Evolutionary conservation across 2,329 filamentous ascomycete species (phyloP).

Genomic region (Claviceps cyperi): DNA sequence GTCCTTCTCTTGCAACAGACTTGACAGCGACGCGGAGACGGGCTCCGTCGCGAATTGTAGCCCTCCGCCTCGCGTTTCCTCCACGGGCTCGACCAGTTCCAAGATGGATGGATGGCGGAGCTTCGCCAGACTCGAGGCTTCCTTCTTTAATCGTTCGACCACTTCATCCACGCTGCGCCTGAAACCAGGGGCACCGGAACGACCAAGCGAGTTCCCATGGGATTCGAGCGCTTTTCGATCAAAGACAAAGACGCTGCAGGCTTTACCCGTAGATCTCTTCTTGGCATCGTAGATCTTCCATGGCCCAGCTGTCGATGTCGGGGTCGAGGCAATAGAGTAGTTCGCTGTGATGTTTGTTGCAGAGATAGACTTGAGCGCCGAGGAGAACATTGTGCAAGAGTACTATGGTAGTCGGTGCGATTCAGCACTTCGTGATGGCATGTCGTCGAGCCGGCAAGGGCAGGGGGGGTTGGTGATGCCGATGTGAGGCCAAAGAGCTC

Average conservation of each 20-base stretch:
- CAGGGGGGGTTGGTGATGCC: not conserved
- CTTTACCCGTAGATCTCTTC: conserved; percentile 84
- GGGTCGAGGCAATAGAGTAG: conserved; percentile 65
- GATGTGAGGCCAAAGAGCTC: not conserved
- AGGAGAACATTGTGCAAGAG: conserved; percentile 62
- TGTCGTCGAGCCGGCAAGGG: conserved; percentile 9
- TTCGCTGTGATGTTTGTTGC: conserved; percentile 83
- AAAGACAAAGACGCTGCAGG: conserved; percentile 87
- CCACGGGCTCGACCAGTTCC: conserved; percentile 86
- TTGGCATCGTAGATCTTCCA: conserved; percentile 98
- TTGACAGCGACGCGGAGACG: conserved; percentile 76
- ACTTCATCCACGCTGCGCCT: conserved; percentile 82
- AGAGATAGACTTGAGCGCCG: conserved; percentile 82
- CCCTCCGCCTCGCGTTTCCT: conserved; percentile 81
- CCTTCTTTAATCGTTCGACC: conserved; percentile 77
- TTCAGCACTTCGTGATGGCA: conserved; percentile 12
- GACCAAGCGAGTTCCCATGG: conserved; percentile 23
- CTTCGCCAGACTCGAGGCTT: conserved; percentile 76
- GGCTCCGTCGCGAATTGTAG: conserved; percentile 92
- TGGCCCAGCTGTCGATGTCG: conserved; percentile 70
- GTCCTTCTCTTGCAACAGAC: conserved; percentile 75
- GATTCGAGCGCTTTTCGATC: conserved; percentile 75
- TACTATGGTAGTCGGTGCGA: conserved; percentile 7
- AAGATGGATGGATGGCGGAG: conserved; percentile 83
- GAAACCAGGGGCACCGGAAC: conserved; percentile 43